phyloP scores from a whole-genome alignment of 176 grass and related monocot genomes.

The Eragrostis curvula region DNA sequence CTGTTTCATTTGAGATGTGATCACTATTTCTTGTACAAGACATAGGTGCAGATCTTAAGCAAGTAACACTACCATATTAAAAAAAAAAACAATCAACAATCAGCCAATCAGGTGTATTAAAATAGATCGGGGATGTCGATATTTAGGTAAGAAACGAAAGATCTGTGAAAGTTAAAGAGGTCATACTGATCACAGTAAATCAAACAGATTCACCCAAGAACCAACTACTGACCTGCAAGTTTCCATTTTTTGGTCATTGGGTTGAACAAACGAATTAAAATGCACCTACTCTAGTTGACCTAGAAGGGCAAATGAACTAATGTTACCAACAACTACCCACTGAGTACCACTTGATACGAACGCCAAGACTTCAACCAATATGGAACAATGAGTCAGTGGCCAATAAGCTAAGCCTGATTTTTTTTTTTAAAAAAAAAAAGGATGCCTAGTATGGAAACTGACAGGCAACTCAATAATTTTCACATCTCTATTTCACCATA shows the following conservation, averaged over 20 bases:
- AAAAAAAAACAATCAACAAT: background rate
- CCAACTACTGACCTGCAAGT: background rate
- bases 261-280: too few relatives aligned
- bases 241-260: too few relatives aligned
- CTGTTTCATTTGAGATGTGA: background rate
- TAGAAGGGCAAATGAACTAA: too few relatives aligned
- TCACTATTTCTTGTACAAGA: background rate
- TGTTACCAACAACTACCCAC: too few relatives aligned
- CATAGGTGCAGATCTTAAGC: background rate
- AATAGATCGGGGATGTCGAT: too few relatives aligned
- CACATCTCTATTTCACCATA: background rate
- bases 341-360: too few relatives aligned
- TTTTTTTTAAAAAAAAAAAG: too few relatives aligned
- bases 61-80: background rate
- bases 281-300: too few relatives aligned
- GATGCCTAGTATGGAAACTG: background rate
- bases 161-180: background rate
- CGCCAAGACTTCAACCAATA: too few relatives aligned
- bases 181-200: background rate
- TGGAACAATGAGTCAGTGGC: too few relatives aligned
- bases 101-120: background rate
- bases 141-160: too few relatives aligned
- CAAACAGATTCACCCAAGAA: background rate
- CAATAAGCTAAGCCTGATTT: background rate
- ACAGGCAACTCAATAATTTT: background rate